phyloP scores from a whole-genome alignment of 2,329 filamentous ascomycete species.

The Alternaria burnsii region DNA sequence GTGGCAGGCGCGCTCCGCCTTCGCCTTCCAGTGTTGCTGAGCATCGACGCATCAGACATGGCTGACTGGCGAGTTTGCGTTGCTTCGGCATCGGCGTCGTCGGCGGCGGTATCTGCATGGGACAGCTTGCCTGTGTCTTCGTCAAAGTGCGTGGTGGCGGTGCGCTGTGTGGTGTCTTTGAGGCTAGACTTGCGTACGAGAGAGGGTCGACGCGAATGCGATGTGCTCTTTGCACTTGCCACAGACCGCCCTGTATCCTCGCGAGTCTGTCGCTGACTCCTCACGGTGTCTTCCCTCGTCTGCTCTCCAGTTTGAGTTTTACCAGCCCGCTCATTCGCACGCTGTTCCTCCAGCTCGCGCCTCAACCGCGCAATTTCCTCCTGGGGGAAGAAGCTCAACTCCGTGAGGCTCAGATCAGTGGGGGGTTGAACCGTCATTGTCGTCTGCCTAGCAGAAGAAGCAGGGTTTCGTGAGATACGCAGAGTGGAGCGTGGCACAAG shows the following conservation, averaged over 20 bases:
- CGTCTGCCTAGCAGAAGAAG: conserved; percentile 27
- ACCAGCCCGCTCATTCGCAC: conserved; percentile 51
- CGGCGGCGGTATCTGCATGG: conserved; percentile 30
- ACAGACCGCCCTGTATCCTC: conserved; percentile 53
- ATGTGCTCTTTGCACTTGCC: conserved; percentile 49
- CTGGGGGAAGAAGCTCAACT: conserved; percentile 64
- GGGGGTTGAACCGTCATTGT: conserved; percentile 36
- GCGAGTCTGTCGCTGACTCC: conserved; percentile 46
- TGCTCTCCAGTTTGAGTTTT: conserved; percentile 33
- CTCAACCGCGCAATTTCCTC: conserved; percentile 63
- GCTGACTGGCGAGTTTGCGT: conserved; percentile 43
- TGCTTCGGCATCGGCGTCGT: conserved; percentile 23
- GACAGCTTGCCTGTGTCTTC: conserved; percentile 49
- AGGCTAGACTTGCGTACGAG: conserved; percentile 64
- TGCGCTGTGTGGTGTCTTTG: conserved; percentile 57
- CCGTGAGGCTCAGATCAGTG: conserved; percentile 54
- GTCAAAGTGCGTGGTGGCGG: conserved; percentile 43
- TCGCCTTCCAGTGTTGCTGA: conserved; percentile 60
- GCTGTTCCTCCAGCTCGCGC: conserved; percentile 64
- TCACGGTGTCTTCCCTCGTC: conserved; percentile 52
- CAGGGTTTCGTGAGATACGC: conserved; percentile 37
- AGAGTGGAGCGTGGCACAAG: conserved; percentile 44
- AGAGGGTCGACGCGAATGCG: conserved; percentile 41
- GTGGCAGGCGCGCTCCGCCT: conserved; percentile 56
- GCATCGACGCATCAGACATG: conserved; percentile 51